Evolutionary conservation across 495 filamentous ascomycete species (phyloP).

Genomic region (Aspergillus kassunensis): DNA sequence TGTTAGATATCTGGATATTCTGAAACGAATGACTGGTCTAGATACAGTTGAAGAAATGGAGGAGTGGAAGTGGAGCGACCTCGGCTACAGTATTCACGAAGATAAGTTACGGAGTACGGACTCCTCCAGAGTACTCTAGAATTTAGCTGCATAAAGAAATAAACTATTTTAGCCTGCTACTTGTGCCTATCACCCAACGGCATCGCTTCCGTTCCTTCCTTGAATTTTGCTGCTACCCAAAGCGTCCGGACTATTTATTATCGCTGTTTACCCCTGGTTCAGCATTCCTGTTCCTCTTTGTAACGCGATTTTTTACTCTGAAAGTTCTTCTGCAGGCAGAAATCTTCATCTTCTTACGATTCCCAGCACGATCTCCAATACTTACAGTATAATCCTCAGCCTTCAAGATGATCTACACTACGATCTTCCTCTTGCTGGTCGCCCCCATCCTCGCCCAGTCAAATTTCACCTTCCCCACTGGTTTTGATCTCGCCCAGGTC

Average conservation of each 20-base stretch:
- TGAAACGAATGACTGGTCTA: too few species aligned
- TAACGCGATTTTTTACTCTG: slow-evolving; percentile 8
- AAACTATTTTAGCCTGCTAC: slow-evolving; percentile 3
- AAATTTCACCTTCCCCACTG: slow-evolving; percentile 35
- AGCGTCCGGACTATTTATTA: slow-evolving; percentile 4
- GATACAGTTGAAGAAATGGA: not conserved
- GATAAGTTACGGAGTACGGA: too few species aligned
- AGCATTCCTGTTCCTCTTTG: not conserved
- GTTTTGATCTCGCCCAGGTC: slow-evolving; percentile 36
- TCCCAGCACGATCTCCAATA: slow-evolving; percentile 4
- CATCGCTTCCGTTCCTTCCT: not conserved
- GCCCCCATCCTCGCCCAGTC: slow-evolving; percentile 22
- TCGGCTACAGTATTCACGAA: too few species aligned
- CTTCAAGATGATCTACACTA: slow-evolving; percentile 14
- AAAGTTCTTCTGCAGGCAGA: slow-evolving; percentile 5
- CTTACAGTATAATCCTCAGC: not conserved
- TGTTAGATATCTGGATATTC: too few species aligned
- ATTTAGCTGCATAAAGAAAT: not conserved
- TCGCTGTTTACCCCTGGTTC: slow-evolving; percentile 15
- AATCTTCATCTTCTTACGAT: slow-evolving; percentile 1
- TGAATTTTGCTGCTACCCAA: not conserved
- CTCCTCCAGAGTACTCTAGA: too few species aligned
- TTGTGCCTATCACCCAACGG: too few species aligned
- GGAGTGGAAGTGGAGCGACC: not conserved
- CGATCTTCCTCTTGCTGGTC: slow-evolving; percentile 28